Evolutionary conservation across 176 grass and related monocot genomes (phyloP).

Genomic region (Tillandsia leiboldiana): DNA sequence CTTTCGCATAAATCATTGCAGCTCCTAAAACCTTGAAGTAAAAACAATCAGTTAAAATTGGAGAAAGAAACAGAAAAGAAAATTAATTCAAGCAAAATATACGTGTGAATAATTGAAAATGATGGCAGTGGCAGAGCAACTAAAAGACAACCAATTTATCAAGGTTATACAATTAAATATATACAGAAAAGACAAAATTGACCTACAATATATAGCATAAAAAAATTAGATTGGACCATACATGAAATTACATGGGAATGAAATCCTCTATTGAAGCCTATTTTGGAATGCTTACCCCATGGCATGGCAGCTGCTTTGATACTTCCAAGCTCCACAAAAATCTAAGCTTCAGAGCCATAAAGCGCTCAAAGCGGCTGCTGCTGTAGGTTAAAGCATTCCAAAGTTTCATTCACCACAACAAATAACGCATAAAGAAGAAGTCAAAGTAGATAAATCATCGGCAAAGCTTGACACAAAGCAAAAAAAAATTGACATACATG

Average conservation of each 20-base stretch:
- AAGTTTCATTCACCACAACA: not conserved
- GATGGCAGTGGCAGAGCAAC: not conserved
- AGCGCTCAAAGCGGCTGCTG: not conserved
- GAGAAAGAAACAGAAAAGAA: constrained; percentile 11
- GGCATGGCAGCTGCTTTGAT: no score
- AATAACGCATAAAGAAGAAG: not conserved
- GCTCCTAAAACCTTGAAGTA: constrained; percentile 73
- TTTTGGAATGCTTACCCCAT: no score
- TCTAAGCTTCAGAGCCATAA: not conserved
- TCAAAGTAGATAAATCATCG: not conserved
- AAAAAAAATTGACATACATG: constrained; percentile 48
- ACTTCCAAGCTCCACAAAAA: no score
- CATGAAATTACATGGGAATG: no score
- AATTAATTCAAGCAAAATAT: constrained; percentile 8
- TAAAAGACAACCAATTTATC: not conserved
- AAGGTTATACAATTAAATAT: no score
- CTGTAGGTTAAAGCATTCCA: not conserved
- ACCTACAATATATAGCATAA: no score
- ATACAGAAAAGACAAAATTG: no score
- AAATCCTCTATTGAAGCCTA: no score
- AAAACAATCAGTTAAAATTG: constrained; percentile 7
- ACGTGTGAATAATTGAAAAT: not conserved
- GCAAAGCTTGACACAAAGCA: not conserved
- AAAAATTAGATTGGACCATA: not conserved
- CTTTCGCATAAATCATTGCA: constrained; percentile 93